These are phyloP conservation scores for Gilbertella persicaria DNA, from an alignment of 371 early-diverging fungal species.

Conservation along the genomic window DNA sequence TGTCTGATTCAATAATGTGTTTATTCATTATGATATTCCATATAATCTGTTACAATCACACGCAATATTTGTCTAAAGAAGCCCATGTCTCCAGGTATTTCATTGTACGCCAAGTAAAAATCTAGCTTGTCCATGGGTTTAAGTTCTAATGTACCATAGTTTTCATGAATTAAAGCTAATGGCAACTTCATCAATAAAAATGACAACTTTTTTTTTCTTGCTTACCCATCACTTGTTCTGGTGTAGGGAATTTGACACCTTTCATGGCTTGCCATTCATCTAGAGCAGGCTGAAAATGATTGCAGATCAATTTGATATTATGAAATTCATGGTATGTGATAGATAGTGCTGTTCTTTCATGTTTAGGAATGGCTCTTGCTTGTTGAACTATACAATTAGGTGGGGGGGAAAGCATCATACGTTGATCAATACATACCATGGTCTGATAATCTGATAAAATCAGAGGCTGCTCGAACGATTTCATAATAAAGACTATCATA, in stretches of 20 bases:
- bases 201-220: background rate
- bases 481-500: conserved; percentile 58
- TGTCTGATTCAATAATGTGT: background rate
- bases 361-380: background rate
- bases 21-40: conserved; percentile 4
- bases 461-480: conserved; percentile 50
- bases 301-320: conserved; percentile 37
- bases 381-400: background rate
- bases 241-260: conserved; percentile 29
- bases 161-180: conserved; percentile 27
- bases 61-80: conserved; percentile 56
- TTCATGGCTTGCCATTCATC: conserved; percentile 40
- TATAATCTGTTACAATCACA: conserved; percentile 45
- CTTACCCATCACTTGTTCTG: conserved; percentile 46
- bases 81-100: conserved; percentile 52
- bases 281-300: conserved; percentile 45
- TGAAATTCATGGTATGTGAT: conserved; percentile 26
- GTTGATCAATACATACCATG: conserved; percentile 33
- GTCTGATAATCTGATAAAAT: conserved; percentile 38
- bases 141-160: conserved; percentile 30
- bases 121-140: conserved; percentile 30
- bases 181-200: background rate
- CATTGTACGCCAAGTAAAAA: conserved; percentile 35
- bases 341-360: conserved; percentile 4
- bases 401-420: background rate